Evolutionary conservation across 257 asterid species (phyloP).

Genomic region (Capsicum pubescens): DNA sequence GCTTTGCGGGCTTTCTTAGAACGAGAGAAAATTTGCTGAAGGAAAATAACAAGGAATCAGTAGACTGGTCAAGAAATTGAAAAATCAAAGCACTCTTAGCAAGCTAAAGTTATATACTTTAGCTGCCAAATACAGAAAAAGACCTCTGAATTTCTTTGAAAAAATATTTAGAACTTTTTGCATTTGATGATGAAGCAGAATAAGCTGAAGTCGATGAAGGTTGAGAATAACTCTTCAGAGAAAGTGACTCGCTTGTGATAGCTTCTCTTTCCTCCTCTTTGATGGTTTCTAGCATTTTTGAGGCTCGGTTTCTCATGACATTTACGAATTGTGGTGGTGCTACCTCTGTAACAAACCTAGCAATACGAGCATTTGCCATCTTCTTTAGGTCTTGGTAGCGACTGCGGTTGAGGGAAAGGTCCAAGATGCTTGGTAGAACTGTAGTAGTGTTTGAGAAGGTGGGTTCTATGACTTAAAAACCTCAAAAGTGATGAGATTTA

Average conservation of each 20-base stretch:
- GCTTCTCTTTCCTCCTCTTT: slow-evolving; percentile 71
- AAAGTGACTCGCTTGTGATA: slow-evolving; percentile 19
- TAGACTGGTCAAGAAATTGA: slow-evolving; percentile 2
- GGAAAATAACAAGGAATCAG: neutral
- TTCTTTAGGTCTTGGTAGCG: neutral
- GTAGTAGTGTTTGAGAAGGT: neutral
- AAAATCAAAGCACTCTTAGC: neutral
- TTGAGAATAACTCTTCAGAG: slow-evolving; percentile 2
- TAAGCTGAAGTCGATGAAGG: neutral
- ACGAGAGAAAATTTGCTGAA: neutral
- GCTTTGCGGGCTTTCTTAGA: neutral
- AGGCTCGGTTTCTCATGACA: slow-evolving; percentile 56
- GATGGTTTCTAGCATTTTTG: slow-evolving; percentile 69
- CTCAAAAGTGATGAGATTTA: slow-evolving; percentile 35
- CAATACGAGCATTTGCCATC: slow-evolving; percentile 68
- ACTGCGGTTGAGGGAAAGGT: too few relatives aligned
- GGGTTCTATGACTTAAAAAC: neutral
- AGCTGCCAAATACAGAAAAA: slow-evolving; percentile 32
- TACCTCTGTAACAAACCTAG: slow-evolving; percentile 61
- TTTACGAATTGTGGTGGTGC: slow-evolving; percentile 76
- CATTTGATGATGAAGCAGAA: slow-evolving; percentile 20
- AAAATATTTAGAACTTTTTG: neutral
- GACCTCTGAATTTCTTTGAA: slow-evolving; percentile 35
- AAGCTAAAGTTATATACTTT: slow-evolving; percentile 3
- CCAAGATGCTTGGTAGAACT: neutral